Evolutionary conservation across 495 filamentous ascomycete genomes (phyloP), one percentile per base, ranked within the genome.

Genomic region (Bryoglossum gracile): DNA sequence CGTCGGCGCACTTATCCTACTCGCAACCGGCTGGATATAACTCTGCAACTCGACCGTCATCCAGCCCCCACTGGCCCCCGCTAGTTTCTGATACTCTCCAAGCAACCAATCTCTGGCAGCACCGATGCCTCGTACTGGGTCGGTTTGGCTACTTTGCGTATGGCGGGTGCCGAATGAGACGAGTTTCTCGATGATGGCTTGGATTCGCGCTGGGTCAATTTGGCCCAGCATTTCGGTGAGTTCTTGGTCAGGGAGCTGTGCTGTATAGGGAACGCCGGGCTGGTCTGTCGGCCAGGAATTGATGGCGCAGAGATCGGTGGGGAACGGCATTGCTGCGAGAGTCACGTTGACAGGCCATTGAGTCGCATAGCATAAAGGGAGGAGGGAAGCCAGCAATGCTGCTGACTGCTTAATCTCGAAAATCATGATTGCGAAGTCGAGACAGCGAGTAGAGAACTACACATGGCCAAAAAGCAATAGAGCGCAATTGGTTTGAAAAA

Each of bases 71-170:
- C 65, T 66, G 1, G 59, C 53, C 16, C 55, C 47, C 1, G 72
- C 73, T 36, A 65, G 60, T 14, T 28, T 40, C 43, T 55, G 54
- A 63, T 69, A 69, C 58, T 75, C 65, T 36, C 47, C 55, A n/a
- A 60, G 58, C 36, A 77, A 68, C 71, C 72, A 78, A 47, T 76
- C 70, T 37, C 75, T 56, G 22, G 75, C 74, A 11, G 74, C 75
- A 3, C 75, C 75, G 42, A 78, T 76, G 3, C 75, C 75, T 18
- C 69, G 58, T 8, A 60, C 65, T 10, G 61, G 60, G 38, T 65
- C 62, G 34, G 62, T 76, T 55, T 75, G 72, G 2, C 51, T 61
- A 22, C 70, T 74, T 14, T 75, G 52, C 5, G 75, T 76, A 54
- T 76, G 73, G 2, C 75, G 58, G 3, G 74, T 78, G 23, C 74